Evolutionary conservation across 805 yeast species (phyloP).

Genomic region (Saturnispora silvae): DNA sequence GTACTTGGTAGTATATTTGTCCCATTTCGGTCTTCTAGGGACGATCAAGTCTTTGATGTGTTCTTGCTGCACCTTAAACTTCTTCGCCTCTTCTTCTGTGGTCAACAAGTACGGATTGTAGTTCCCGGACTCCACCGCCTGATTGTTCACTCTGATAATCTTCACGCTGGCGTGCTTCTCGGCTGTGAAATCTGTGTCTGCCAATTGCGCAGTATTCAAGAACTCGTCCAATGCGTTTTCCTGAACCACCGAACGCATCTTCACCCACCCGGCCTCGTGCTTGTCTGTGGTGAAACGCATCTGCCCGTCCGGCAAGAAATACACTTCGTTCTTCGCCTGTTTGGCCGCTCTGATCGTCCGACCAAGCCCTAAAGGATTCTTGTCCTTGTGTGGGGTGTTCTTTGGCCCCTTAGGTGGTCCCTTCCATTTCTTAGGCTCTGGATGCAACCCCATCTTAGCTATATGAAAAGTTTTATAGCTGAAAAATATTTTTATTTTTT

Average conservation of each 20-base stretch:
- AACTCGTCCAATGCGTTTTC: constrained; percentile 92
- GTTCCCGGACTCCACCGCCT: constrained; percentile 52
- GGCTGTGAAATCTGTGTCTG: constrained; percentile 93
- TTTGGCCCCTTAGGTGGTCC: constrained; percentile 91
- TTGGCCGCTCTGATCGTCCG: constrained; percentile 70
- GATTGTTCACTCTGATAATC: constrained; percentile 65
- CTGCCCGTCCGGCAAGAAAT: constrained; percentile 75
- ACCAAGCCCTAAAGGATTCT: constrained; percentile 79
- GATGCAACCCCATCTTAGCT: constrained; percentile 11
- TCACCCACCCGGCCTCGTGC: constrained; percentile 82
- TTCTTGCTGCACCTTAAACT: constrained; percentile 52
- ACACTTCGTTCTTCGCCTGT: constrained; percentile 55
- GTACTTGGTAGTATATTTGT: constrained; percentile 51
- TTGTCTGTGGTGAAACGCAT: constrained; percentile 80
- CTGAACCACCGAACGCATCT: constrained; percentile 87
- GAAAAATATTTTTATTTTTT: too few relatives aligned
- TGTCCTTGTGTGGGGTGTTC: constrained; percentile 74
- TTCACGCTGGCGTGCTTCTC: constrained; percentile 75
- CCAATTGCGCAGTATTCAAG: constrained; percentile 87
- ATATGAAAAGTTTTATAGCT: too few relatives aligned
- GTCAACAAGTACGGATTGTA: constrained; percentile 51
- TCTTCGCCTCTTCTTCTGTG: constrained; percentile 51
- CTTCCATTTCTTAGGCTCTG: constrained; percentile 62
- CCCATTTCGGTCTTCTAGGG: constrained; percentile 92
- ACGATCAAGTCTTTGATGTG: constrained; percentile 65